Conservation (phyloP, 179 eudicot genomes). For the Amaranthus tricolor region DNA sequence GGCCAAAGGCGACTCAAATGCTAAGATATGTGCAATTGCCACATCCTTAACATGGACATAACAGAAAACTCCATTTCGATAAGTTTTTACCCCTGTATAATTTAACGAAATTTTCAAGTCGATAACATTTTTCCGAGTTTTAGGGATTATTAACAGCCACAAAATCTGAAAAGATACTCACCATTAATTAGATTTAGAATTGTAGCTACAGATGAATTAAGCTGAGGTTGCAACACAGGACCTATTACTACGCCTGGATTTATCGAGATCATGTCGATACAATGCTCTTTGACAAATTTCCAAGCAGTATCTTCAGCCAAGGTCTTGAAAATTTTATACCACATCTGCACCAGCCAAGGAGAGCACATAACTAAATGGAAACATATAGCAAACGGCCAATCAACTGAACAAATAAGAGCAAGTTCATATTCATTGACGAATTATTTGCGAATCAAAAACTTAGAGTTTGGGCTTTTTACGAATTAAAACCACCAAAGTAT, state of each 20-base stretch:
- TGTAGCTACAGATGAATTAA: constrained; percentile 25
- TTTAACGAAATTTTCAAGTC: neutral
- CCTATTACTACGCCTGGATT: constrained; percentile 46
- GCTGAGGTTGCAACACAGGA: constrained; percentile 41
- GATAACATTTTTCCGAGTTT: neutral
- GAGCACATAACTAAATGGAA: neutral
- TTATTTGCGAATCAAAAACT: no score
- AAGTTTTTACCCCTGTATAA: constrained; percentile 25
- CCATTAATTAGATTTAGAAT: constrained; percentile 42
- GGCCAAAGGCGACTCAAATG: constrained; percentile 37
- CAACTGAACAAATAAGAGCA: no score
- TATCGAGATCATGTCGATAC: constrained; percentile 39
- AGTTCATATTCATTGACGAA: no score
- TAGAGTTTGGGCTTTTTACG: no score
- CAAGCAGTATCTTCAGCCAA: constrained; percentile 53
- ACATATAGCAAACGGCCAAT: neutral
- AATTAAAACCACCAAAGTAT: no score
- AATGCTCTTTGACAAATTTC: constrained; percentile 41
- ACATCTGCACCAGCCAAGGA: constrained; percentile 23
- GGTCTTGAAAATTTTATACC: constrained; percentile 47
- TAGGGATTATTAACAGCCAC: neutral
- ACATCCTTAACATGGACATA: constrained; percentile 52
- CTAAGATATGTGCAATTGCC: constrained; percentile 40
- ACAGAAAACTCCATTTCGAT: constrained; percentile 23
- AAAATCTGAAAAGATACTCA: constrained; percentile 7